phyloP scores from a whole-genome alignment of 176 grass and related monocot genomes.

The Areca catechu region DNA sequence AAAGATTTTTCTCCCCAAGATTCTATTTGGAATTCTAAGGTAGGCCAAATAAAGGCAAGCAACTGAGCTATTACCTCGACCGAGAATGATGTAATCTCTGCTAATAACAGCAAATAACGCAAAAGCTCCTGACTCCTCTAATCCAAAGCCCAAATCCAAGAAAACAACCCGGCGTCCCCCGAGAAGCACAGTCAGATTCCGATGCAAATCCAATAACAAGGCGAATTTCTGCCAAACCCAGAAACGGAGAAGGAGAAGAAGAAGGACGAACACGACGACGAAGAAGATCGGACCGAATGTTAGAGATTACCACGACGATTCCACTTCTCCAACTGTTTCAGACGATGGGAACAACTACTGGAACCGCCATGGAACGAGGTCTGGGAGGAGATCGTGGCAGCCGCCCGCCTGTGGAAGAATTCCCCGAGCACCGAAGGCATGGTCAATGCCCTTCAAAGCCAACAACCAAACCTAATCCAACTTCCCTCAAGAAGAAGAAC shows the following conservation, averaged over 20 bases:
- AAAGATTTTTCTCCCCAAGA: too few relatives aligned
- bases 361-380: conserved; percentile 20
- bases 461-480: conserved; percentile 40
- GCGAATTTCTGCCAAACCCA: background rate
- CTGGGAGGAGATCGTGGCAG: conserved; percentile 27
- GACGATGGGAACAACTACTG: conserved; percentile 32
- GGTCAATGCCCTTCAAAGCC: conserved; percentile 30
- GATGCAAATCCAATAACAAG: too few relatives aligned
- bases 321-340: conserved; percentile 24
- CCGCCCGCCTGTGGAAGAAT: conserved; percentile 29
- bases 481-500: conserved; percentile 25
- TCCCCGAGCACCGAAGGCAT: conserved; percentile 65
- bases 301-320: conserved; percentile 46
- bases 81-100: too few relatives aligned
- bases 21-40: too few relatives aligned
- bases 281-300: conserved; percentile 29
- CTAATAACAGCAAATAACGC: too few relatives aligned
- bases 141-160: too few relatives aligned
- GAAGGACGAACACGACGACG: conserved; percentile 11
- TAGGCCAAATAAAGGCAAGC: too few relatives aligned
- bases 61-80: too few relatives aligned
- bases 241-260: conserved; percentile 25
- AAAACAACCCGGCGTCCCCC: too few relatives aligned
- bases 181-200: too few relatives aligned
- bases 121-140: too few relatives aligned